Evolutionary conservation across 2,329 filamentous ascomycete species (phyloP), one percentile per base, ranked within the genome.

Genomic region (Aspergillus ruber): DNA sequence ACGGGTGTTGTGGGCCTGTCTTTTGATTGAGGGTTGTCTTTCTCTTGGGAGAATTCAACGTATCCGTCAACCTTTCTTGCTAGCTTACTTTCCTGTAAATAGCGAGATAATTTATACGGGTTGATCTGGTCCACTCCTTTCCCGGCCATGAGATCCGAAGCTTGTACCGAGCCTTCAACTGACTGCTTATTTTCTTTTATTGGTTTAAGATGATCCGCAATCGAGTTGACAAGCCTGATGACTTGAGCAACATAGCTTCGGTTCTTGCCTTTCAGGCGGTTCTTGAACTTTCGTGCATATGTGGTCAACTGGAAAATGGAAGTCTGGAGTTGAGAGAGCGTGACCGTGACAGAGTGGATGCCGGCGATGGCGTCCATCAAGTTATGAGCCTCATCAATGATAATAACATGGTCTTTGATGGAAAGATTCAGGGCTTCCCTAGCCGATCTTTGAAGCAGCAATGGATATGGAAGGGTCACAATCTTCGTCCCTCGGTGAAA

Each of bases 321-420:
- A 49, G 79, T 78, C 43, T 81, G 81, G 15, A 97, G 73, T 52
- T 96, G 90, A 21, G 73, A 73, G 3, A 95, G 72, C 2, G 81
- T 81, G 17, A 97, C 78, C 32, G 86, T 82, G 0, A 88, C 82
- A 0, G 90, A 90, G 64, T 96, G 84, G 29, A 95, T 93, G 41
- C 84, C 85, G 13, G 88, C 81, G 41, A 98, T 88, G 0, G 91
- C 90, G 65, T 96, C 90, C 85, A 96, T 95, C 45, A 98, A 80
- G 62, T 98, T 98, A 65, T 98, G 93, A 0, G 93, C 93, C 72
- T 98, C 93, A 57, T 98, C 93, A 42, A 98, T 88, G 21, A 98
- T 86, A n/a, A 98, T 83, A 0, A 98, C 77, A 60, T 95, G 93
- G 4, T 84, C 83, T 58, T 94, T 90, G 7, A 98, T 70, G 20